Percentiles rank a stretch among this genome's conserved stretches.
Evolutionary conservation across 2,329 filamentous ascomycete genomes (phyloP).

Genomic region (Blastomyces emzantsi): DNA sequence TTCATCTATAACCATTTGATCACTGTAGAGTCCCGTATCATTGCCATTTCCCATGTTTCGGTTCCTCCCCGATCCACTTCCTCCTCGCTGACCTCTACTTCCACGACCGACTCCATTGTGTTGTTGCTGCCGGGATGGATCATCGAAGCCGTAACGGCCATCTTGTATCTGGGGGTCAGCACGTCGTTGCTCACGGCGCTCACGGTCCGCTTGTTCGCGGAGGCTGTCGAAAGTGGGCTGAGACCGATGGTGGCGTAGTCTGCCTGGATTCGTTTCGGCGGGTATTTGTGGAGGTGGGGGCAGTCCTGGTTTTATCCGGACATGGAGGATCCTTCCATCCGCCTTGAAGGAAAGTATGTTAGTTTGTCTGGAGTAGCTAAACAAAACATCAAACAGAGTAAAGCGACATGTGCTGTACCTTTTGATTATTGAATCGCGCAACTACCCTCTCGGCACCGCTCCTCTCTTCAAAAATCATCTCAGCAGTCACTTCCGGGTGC

Average conservation of each 20-base stretch:
- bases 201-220: constrained; percentile 34
- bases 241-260: constrained; percentile 12
- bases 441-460: constrained; percentile 51
- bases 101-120: constrained; percentile 10
- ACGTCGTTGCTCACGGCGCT: constrained; percentile 29
- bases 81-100: constrained; percentile 11
- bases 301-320: constrained; percentile 42
- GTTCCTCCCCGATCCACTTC: constrained; percentile 14
- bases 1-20: constrained; percentile 35
- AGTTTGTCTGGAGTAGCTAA: background rate
- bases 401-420: constrained; percentile 35
- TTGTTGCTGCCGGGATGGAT: constrained; percentile 10
- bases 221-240: constrained; percentile 26
- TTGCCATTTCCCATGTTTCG: constrained; percentile 12
- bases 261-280: constrained; percentile 1
- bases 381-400: background rate
- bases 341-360: constrained; percentile 35
- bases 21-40: constrained; percentile 28
- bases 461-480: constrained; percentile 50
- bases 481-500: constrained; percentile 50
- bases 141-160: constrained; percentile 33
- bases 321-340: constrained; percentile 51
- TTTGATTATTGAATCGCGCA: constrained; percentile 54
- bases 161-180: constrained; percentile 31
- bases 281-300: constrained; percentile 4